Conservation (phyloP, 2,329 filamentous ascomycete species). For the Calonectria honghensis region DNA sequence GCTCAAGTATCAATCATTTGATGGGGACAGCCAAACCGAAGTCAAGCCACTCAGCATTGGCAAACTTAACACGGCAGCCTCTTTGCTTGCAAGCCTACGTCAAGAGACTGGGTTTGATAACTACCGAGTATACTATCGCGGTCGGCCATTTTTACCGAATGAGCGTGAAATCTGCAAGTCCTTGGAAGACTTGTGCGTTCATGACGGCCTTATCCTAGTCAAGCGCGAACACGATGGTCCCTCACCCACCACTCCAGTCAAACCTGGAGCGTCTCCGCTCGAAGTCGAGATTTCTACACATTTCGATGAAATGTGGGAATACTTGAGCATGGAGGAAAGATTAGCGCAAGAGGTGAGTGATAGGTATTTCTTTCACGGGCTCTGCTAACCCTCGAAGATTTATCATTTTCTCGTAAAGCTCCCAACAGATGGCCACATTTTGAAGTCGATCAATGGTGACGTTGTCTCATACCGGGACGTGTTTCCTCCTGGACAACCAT, state of each 20-base stretch:
- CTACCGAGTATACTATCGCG: slow-evolving; percentile 83
- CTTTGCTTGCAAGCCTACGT: slow-evolving; percentile 80
- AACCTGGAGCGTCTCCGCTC: slow-evolving; percentile 75
- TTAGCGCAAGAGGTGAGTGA: slow-evolving; percentile 79
- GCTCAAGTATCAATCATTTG: slow-evolving; percentile 85
- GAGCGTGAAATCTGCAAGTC: slow-evolving; percentile 76
- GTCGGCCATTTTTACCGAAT: slow-evolving; percentile 77
- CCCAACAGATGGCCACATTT: slow-evolving; percentile 78
- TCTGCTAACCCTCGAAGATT: slow-evolving; percentile 67
- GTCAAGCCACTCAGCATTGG: slow-evolving; percentile 80
- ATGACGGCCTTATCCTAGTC: slow-evolving; percentile 79
- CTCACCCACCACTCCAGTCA: slow-evolving; percentile 65
- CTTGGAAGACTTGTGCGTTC: slow-evolving; percentile 80
- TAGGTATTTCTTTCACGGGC: background rate
- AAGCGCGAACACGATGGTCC: slow-evolving; percentile 73
- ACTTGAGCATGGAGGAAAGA: slow-evolving; percentile 83
- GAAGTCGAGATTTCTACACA: slow-evolving; percentile 88
- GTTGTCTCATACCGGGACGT: slow-evolving; percentile 74
- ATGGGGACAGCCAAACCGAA: slow-evolving; percentile 75
- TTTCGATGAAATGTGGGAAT: slow-evolving; percentile 88
- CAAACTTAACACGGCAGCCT: slow-evolving; percentile 80
- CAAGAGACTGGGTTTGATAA: slow-evolving; percentile 85
- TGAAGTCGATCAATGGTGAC: slow-evolving; percentile 74
- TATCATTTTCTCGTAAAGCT: slow-evolving; percentile 83
- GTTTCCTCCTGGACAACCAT: slow-evolving; percentile 82